Evolutionary conservation across 192 early-diverging fungal species (phyloP).

Genomic region (Oehlia diaphana): DNA sequence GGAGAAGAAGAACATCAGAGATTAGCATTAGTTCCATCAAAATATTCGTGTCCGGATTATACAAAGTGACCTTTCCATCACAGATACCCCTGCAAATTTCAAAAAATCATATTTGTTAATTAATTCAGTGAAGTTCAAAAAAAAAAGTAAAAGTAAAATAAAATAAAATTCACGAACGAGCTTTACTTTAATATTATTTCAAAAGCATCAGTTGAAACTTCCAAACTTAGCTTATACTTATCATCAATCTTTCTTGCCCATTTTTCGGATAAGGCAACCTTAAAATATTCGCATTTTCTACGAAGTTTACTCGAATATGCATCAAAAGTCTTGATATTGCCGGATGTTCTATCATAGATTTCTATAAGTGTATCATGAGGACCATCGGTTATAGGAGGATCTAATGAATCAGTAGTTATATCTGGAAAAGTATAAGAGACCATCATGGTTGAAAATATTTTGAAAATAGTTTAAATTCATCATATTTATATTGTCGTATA

Average conservation of each 20-base stretch:
- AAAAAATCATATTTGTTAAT: neutral
- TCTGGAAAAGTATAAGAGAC: neutral
- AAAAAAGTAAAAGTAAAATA: neutral
- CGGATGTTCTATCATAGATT: conserved; percentile 1
- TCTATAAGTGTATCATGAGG: conserved; percentile 17
- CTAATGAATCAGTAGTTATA: neutral
- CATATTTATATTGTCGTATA: neutral
- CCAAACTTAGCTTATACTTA: conserved; percentile 9
- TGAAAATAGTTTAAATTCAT: neutral
- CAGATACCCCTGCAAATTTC: neutral
- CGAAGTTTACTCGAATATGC: conserved; percentile 3
- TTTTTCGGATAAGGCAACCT: conserved; percentile 9
- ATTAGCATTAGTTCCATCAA: conserved; percentile 2
- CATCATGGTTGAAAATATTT: neutral
- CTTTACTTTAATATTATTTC: conserved; percentile 15
- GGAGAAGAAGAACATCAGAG: conserved; percentile 17
- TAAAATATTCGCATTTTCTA: conserved; percentile 16
- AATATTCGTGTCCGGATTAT: neutral
- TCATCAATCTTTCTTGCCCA: conserved; percentile 18
- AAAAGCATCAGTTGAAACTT: conserved; percentile 8
- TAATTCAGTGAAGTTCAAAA: neutral
- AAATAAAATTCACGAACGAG: neutral
- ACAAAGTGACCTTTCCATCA: neutral
- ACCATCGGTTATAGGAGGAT: neutral
- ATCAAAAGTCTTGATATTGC: conserved; percentile 1